Conservation (phyloP, 1,139 yeast genomes). For the Yamadazyma triangularis region DNA sequence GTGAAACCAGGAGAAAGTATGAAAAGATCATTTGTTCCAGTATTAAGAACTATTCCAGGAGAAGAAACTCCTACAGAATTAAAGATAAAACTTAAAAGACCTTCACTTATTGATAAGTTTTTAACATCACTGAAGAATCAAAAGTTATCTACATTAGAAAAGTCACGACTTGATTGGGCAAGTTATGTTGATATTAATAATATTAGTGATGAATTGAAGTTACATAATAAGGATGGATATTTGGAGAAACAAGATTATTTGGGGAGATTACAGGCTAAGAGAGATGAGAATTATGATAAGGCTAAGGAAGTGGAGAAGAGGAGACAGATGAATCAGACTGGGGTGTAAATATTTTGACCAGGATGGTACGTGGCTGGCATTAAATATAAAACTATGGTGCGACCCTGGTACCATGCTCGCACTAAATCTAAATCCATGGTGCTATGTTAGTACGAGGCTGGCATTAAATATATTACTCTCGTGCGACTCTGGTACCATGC, state of each 20-base stretch:
- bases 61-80: slow-evolving; percentile 27
- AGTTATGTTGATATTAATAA: slow-evolving; percentile 86
- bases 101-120: slow-evolving; percentile 68
- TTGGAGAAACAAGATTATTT: slow-evolving; percentile 89
- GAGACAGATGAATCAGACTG: too few species aligned
- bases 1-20: slow-evolving; percentile 5
- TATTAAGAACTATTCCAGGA: slow-evolving; percentile 34
- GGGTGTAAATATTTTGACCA: too few species aligned
- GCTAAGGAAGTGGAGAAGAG: slow-evolving; percentile 43
- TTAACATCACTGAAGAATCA: slow-evolving; percentile 34
- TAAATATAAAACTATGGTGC: slow-evolving; percentile 4
- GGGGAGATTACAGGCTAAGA: slow-evolving; percentile 64
- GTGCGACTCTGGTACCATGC: too few species aligned
- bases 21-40: slow-evolving; percentile 28
- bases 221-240: slow-evolving; percentile 80
- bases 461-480: not conserved
- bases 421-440: not conserved
- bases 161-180: slow-evolving; percentile 93
- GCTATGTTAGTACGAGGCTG: not conserved
- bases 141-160: slow-evolving; percentile 86
- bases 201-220: slow-evolving; percentile 73
- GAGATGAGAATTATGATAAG: slow-evolving; percentile 59
- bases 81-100: slow-evolving; percentile 54
- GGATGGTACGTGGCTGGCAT: slow-evolving; percentile 27
- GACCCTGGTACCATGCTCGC: too few species aligned